Evolutionary conservation across 2,329 filamentous ascomycete genomes (phyloP), one percentile per base, ranked within the genome.

Genomic region (Rhinocladiella similis): DNA sequence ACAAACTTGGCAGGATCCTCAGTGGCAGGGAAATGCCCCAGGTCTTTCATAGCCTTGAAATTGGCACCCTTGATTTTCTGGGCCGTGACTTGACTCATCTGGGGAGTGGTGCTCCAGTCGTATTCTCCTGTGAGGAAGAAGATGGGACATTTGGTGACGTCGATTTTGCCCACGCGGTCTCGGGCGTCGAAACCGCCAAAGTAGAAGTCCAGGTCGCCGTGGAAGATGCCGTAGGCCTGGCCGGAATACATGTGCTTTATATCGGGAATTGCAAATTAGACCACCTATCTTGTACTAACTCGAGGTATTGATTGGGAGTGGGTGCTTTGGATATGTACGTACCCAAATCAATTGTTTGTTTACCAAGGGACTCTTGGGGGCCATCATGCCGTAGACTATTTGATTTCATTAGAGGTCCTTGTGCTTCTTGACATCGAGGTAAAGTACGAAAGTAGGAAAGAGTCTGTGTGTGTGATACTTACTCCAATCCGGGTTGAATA

Each of bases 221-320:
- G 77, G 69, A 80, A 80, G 47, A 80, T 77, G 1, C 77, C 77
- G 55, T 80, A 80, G 1, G 78, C 77, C 68, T 80, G 77, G 0
- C 72, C 72, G 5, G 72, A 76, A 64, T 80, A 80, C 10, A 75
- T 56, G 58, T 80, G 78, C 77, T 56, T 39, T 14, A 42, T 25
- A 5, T 7, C 22, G 22, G 4, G 22, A 25, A 25, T 4, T 25
- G 4, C 22, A 25, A 7, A 7, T 25, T 7, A 25, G 22, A 25
- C 7, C 22, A 25, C 22, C 22, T 7, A 25, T n/a, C 22, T 25
- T 25, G 22, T 25, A n/a, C n/a, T n/a, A n/a, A n/a, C n/a, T n/a
- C n/a, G n/a, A n/a, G n/a, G n/a, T n/a, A n/a, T n/a, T n/a, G n/a
- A n/a, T n/a, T n/a, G n/a, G n/a, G n/a, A n/a, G n/a, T n/a, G n/a